A percentile compares a stretch with the other conserved stretches of the same genome.
Evolutionary conservation across 257 asterid genomes (phyloP).

Genomic region (Solanum pimpinellifolium): DNA sequence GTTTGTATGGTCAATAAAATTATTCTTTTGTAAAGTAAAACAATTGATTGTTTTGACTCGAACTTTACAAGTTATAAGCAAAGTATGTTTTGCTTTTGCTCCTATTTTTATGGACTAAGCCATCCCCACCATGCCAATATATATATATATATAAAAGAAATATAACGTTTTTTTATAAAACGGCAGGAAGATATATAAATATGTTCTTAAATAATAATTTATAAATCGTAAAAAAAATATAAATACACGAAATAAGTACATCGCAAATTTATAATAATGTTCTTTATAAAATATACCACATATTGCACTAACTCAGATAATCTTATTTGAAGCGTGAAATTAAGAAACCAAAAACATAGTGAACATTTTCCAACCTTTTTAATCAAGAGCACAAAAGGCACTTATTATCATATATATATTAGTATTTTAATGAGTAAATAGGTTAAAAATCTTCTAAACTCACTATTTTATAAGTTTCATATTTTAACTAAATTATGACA

Average conservation of each 20-base stretch:
- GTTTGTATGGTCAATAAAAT: neutral
- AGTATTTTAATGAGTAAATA: neutral
- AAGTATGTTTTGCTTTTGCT: neutral
- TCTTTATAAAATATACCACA: neutral
- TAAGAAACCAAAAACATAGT: neutral
- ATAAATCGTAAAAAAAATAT: accelerated
- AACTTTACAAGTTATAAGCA: neutral
- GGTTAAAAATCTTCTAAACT: neutral
- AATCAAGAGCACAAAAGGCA: neutral
- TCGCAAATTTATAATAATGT: accelerated
- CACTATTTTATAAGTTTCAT: neutral
- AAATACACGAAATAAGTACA: neutral
- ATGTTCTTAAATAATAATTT: neutral
- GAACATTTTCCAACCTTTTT: neutral
- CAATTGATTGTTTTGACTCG: neutral
- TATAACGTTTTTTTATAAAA: neutral
- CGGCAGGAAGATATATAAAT: neutral
- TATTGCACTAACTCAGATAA: neutral
- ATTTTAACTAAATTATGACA: neutral
- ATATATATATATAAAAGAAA: neutral
- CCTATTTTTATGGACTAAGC: neutral
- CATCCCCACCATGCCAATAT: neutral
- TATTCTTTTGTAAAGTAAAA: neutral
- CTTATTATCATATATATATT: neutral
- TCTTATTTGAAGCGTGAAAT: neutral